Percentiles rank a stretch among this genome's conserved stretches.
phyloP scores from a whole-genome alignment of 1,284 basidiomycete genomes.

The Rhodotorula sp. region DNA sequence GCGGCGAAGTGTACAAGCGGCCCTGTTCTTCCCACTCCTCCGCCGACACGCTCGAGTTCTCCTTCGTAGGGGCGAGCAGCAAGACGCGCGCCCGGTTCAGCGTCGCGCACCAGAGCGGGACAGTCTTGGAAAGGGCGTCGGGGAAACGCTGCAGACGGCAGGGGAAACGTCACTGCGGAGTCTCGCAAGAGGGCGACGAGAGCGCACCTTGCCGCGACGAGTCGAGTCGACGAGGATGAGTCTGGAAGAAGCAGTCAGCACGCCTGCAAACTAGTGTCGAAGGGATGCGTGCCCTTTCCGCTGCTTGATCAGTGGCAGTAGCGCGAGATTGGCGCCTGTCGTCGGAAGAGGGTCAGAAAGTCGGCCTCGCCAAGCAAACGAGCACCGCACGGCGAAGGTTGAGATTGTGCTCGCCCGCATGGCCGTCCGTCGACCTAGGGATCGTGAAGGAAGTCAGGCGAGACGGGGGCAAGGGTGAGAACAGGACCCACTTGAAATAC shows the following conservation, averaged over 20 bases:
- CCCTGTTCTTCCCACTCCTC: slow-evolving; percentile 52
- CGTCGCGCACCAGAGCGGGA: slow-evolving; percentile 94
- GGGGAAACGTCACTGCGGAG: too few relatives aligned
- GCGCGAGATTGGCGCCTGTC: slow-evolving; percentile 73
- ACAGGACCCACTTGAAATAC: slow-evolving; percentile 79
- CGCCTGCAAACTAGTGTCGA: background rate
- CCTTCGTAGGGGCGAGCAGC: slow-evolving; percentile 50
- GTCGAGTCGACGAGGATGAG: slow-evolving; percentile 91
- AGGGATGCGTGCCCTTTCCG: slow-evolving; percentile 62
- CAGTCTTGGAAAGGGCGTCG: slow-evolving; percentile 90
- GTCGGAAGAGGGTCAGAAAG: slow-evolving; percentile 34
- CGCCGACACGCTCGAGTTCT: slow-evolving; percentile 45
- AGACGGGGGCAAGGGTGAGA: too few relatives aligned
- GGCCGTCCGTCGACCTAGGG: slow-evolving; percentile 77
- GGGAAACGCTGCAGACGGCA: slow-evolving; percentile 66
- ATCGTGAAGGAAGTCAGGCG: too few relatives aligned
- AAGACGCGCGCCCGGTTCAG: slow-evolving; percentile 68
- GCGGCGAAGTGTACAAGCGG: slow-evolving; percentile 67
- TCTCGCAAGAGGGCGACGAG: background rate
- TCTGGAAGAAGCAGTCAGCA: slow-evolving; percentile 54
- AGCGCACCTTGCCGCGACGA: slow-evolving; percentile 71
- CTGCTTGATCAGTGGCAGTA: slow-evolving; percentile 64
- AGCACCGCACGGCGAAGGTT: slow-evolving; percentile 64
- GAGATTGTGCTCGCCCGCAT: slow-evolving; percentile 83
- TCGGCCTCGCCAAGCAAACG: too few relatives aligned